phyloP scores from a whole-genome alignment of 2,329 filamentous ascomycete species.

The Gremmenia infestans region DNA sequence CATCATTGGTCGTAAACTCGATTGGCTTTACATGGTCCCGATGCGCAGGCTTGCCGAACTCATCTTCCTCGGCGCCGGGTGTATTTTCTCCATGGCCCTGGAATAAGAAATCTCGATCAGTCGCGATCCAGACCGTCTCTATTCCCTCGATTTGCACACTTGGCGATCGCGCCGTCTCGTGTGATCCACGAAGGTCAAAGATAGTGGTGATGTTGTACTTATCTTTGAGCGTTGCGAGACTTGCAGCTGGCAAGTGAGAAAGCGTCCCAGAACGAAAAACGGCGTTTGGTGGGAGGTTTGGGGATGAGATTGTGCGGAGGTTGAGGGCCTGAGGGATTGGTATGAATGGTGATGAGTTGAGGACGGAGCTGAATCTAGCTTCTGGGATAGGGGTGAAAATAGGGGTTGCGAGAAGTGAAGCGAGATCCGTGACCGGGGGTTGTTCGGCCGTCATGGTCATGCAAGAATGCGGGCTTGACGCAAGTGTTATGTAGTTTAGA shows the following conservation, averaged over 20 bases:
- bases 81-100: not conserved
- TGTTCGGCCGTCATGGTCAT: not conserved
- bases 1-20: constrained; percentile 42
- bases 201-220: constrained; percentile 28
- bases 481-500: not conserved
- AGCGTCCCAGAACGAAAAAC: constrained; percentile 16
- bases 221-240: constrained; percentile 1
- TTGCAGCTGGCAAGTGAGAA: constrained; percentile 1
- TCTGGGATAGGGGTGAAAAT: not conserved
- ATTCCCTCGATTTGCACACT: constrained; percentile 42
- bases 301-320: constrained; percentile 11
- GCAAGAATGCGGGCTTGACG: not conserved
- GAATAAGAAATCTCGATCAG: constrained; percentile 20
- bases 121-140: constrained; percentile 42
- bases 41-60: not conserved
- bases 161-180: constrained; percentile 39
- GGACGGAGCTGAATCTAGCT: not conserved
- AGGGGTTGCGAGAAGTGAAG: constrained; percentile 2
- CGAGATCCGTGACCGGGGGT: not conserved
- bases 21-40: constrained; percentile 25
- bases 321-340: constrained; percentile 12
- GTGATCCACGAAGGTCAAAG: constrained; percentile 46
- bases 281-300: constrained; percentile 1
- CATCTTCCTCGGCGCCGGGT: constrained; percentile 31
- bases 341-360: constrained; percentile 15